These are phyloP conservation scores for Corymbia maculata DNA, from an alignment of 345 rosid genomes.

Conservation along the genomic window DNA sequence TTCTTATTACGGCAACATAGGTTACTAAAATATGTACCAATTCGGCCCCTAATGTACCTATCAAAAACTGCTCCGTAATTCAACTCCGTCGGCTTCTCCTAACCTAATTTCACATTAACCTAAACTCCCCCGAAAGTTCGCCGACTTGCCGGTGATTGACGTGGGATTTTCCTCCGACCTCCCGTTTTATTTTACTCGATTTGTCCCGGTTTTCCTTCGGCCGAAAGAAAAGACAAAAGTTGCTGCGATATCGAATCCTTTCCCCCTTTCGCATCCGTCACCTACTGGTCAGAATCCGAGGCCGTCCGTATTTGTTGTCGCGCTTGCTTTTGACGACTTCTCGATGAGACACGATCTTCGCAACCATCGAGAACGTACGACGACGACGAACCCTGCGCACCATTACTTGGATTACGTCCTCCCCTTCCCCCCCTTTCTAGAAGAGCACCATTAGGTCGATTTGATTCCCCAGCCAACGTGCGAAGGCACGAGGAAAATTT, in stretches of 20 bases:
- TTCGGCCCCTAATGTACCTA: background rate
- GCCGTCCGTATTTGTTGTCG: background rate
- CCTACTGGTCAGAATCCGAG: background rate
- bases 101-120: background rate
- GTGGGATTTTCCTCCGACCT: background rate
- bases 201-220: background rate
- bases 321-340: background rate
- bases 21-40: background rate
- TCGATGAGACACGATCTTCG: background rate
- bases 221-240: background rate
- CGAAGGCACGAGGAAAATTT: background rate
- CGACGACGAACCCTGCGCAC: background rate
- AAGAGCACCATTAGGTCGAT: background rate
- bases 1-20: background rate
- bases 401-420: background rate
- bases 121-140: background rate
- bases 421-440: background rate
- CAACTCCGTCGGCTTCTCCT: background rate
- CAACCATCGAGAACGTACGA: background rate
- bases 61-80: background rate
- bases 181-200: background rate
- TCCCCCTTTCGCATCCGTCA: background rate
- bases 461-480: background rate
- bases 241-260: background rate
- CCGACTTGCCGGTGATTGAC: background rate